Evolutionary conservation across 1,284 basidiomycete genomes (phyloP), one percentile per base, ranked within the genome.

Genomic region (Heterobasidion parviporum): DNA sequence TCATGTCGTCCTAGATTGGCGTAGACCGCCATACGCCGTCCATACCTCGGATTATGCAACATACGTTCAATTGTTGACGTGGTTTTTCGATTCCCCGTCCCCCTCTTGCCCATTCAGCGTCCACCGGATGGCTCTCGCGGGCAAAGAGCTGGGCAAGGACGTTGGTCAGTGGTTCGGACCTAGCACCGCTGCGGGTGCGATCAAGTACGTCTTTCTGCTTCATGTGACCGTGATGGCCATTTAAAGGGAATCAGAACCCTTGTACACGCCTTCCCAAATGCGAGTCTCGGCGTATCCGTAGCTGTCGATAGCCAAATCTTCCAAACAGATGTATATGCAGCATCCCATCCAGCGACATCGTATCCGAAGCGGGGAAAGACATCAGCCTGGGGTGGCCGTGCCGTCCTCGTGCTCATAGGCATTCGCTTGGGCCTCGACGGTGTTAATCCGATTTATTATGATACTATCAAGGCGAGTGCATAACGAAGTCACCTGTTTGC

Each of bases 81-180:
- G 94, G 92, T 98, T 98, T 74, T 74, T 98, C 56, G 96, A 99
- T 67, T 88, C 91, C 10, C 94, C 96, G 0, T 84, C 88, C 0
- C 83, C 89, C 0, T 76, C 89, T n/a, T 87, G 89, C 49, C 96
- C 96, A 0, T 99, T 98, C 69, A 92, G 92, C 60, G 92, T 99
- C 1, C 96, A 99, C 71, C 83, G 93, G 46, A 97, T 99, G 87
- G 95, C 95, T 0, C 74, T 94, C 15, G 90, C 94, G 9, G 96
- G 96, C 3, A 96, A 97, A 68, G 89, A 94, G 61, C 79, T 98
- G 1, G 96, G 96, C 12, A 98, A 93, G 62, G 92, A 95, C 62
- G 89, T 98, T 0, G 96, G 96, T 2, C 90, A 94, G 69, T 98
- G 96, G 96, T 98, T 98, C 65, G 96, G 96, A 0, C 96, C 96